Evolutionary conservation across 106 monocot species (phyloP).

Genomic region (Agapanthus africanus): DNA sequence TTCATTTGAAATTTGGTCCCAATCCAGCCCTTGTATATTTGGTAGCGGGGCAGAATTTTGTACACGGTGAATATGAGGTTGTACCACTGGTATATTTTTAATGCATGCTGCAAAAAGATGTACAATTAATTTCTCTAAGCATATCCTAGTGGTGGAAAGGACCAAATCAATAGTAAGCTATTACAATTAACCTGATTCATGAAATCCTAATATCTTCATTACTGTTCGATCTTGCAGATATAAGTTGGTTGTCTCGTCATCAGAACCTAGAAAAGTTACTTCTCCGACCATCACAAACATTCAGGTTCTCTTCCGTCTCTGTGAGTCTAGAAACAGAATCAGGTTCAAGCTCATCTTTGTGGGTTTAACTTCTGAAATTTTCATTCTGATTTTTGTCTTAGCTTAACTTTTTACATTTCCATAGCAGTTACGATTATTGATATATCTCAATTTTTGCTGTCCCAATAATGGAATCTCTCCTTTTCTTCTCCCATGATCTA

Average conservation of each 20-base stretch:
- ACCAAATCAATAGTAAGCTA: not conserved
- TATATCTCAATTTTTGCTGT: not conserved
- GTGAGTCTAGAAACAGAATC: no score
- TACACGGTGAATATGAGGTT: no score
- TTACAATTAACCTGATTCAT: not conserved
- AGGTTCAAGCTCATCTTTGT: not conserved
- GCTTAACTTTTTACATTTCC: no score
- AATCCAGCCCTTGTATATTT: no score
- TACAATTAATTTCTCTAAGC: not conserved
- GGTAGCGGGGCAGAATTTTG: no score
- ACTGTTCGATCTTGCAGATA: constrained; percentile 47
- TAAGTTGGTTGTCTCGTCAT: constrained; percentile 78
- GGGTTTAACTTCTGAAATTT: constrained; percentile 3
- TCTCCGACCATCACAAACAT: constrained; percentile 90
- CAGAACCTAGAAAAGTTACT: constrained; percentile 75
- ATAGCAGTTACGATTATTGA: not conserved
- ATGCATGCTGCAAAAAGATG: not conserved
- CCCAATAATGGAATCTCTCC: not conserved
- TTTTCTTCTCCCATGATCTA: not conserved
- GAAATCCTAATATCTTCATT: not conserved
- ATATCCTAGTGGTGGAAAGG: not conserved
- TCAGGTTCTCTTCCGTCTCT: no score
- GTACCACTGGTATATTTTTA: no score
- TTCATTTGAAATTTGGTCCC: no score
- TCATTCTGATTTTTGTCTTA: no score